phyloP scores from a whole-genome alignment of 1,139 yeast species.

The Zhuliangozyma parablackwelliae region DNA sequence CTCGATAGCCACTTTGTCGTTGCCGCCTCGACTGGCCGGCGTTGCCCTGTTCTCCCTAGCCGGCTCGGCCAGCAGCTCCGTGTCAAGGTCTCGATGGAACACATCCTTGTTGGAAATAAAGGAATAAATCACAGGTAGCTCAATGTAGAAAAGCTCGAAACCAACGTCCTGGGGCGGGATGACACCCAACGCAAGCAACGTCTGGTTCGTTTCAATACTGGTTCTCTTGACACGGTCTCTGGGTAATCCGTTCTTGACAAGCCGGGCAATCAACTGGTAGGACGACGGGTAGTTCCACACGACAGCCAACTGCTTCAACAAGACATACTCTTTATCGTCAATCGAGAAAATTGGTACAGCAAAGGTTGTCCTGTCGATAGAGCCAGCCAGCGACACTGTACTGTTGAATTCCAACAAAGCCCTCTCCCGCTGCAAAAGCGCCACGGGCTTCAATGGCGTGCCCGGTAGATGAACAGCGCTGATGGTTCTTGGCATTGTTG shows the following conservation, averaged over 20 bases:
- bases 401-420: too few relatives aligned
- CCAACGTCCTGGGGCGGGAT: constrained; percentile 17
- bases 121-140: constrained; percentile 18
- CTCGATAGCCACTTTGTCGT: background rate
- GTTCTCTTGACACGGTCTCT: constrained; percentile 21
- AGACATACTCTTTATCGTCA: constrained; percentile 16
- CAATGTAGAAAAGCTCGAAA: constrained; percentile 25
- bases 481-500: too few relatives aligned
- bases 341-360: constrained; percentile 9
- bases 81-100: too few relatives aligned
- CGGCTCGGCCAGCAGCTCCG: too few relatives aligned
- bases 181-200: constrained; percentile 17
- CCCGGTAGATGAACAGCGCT: too few relatives aligned
- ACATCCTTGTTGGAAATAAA: constrained; percentile 12
- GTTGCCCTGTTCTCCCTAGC: too few relatives aligned
- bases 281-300: constrained; percentile 43
- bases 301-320: constrained; percentile 29
- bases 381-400: too few relatives aligned
- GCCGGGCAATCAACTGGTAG: constrained; percentile 31
- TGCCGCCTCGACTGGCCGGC: too few relatives aligned
- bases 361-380: constrained; percentile 4
- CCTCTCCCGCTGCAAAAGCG: too few relatives aligned
- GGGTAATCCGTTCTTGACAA: constrained; percentile 19
- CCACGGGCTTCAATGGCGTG: too few relatives aligned
- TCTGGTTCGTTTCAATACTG: constrained; percentile 17